Percentiles rank a stretch among this genome's conserved stretches.
These are phyloP conservation scores for Chytridium lagenaria DNA, from an alignment of 371 early-diverging fungal genomes.

Conservation along the genomic window DNA sequence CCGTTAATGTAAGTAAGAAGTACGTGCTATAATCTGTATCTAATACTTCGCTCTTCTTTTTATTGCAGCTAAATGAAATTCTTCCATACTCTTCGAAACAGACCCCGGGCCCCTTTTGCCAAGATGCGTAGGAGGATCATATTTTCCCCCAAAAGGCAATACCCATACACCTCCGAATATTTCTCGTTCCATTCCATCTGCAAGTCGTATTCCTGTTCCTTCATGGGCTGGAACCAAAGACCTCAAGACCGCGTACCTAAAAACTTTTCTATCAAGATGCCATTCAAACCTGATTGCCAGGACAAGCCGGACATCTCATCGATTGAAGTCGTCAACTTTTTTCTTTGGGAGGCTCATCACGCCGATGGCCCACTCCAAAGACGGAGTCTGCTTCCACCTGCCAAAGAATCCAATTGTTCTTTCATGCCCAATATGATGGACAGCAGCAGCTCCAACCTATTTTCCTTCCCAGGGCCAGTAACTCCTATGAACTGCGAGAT, in stretches of 20 bases:
- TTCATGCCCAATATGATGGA: no score
- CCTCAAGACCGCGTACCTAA: background rate
- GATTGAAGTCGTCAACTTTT: background rate
- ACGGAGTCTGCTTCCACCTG: background rate
- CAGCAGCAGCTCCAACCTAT: no score
- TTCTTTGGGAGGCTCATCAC: constrained; percentile 7
- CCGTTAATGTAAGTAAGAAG: background rate
- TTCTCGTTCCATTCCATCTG: no score
- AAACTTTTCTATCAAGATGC: background rate
- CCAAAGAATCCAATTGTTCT: background rate
- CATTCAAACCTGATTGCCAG: background rate
- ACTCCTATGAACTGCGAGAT: no score
- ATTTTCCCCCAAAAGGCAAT: background rate
- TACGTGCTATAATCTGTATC: background rate
- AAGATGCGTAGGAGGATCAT: background rate
- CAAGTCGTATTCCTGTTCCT: background rate
- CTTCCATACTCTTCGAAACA: background rate
- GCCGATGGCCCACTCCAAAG: background rate
- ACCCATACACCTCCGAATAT: background rate
- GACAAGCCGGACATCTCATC: background rate
- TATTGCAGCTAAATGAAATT: background rate
- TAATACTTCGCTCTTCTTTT: background rate
- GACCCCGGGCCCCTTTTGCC: constrained; percentile 4
- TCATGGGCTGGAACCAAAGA: background rate
- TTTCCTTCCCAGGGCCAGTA: no score